phyloP scores from a whole-genome alignment of 106 monocot species.

The Dioscorea alata region DNA sequence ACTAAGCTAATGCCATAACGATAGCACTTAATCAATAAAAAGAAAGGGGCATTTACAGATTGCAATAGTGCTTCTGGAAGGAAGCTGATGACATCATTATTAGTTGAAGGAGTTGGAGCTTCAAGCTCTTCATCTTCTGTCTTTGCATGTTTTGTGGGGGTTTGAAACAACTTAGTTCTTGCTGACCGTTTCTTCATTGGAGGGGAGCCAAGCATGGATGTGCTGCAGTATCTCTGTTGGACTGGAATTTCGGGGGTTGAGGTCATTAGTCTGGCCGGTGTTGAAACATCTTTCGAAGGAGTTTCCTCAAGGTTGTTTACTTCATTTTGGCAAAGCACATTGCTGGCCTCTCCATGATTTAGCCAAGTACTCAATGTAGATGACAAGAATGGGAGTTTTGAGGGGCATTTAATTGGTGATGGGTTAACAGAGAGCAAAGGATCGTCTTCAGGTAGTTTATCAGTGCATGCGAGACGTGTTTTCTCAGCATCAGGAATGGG shows the following conservation, averaged over 20 bases:
- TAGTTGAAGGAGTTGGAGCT: slow-evolving; percentile 1
- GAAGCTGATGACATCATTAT: slow-evolving; percentile 46
- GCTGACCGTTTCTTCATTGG: slow-evolving; percentile 31
- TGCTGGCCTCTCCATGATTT: background rate
- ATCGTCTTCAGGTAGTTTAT: slow-evolving; percentile 8
- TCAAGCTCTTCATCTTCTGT: slow-evolving; percentile 13
- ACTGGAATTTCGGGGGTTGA: slow-evolving; percentile 61
- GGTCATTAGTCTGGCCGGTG: slow-evolving; percentile 48
- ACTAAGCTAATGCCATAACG: no score
- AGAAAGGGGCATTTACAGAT: slow-evolving; percentile 37
- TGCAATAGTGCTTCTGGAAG: slow-evolving; percentile 67
- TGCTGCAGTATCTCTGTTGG: slow-evolving; percentile 32
- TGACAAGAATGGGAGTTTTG: slow-evolving; percentile 7
- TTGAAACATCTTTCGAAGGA: slow-evolving; percentile 38
- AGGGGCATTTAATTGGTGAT: slow-evolving; percentile 11
- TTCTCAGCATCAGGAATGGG: slow-evolving; percentile 11
- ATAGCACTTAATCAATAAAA: no score
- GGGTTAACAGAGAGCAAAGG: slow-evolving; percentile 1
- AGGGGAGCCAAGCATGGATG: slow-evolving; percentile 12
- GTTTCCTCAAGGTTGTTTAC: slow-evolving; percentile 23
- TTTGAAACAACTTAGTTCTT: slow-evolving; percentile 43
- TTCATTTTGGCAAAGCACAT: slow-evolving; percentile 3
- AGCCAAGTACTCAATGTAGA: background rate
- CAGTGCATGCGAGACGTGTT: slow-evolving; percentile 18
- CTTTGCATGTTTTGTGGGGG: slow-evolving; percentile 37